Base-by-base conservation (phyloP, 2,329 filamentous ascomycete species). In the Sporothrix pallida region DNA sequence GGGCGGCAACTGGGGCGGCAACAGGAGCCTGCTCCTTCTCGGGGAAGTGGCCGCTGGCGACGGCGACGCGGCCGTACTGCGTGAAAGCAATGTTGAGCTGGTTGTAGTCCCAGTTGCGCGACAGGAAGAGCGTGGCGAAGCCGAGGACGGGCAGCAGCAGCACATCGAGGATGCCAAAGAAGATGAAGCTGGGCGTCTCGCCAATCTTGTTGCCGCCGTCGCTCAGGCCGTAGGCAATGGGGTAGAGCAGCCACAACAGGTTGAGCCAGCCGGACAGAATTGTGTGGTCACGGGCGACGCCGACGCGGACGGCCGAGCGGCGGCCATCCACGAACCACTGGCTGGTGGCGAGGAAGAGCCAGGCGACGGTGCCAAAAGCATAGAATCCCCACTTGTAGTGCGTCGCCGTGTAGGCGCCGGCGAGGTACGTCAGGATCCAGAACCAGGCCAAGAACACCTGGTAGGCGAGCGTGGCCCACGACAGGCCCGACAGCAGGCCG, bases 381-480 rank as follows among this genome's bases (percentile, higher is more conserved):
- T 81, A 89, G 82, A 87, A 89, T 6, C 87, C 87, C 87, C 87
- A 89, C 80, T 88, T 88, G 80, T 89, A 88, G 76, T 80, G 82
- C 67, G 83, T 83, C 7, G 77, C 74, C 3, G 85, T 87, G 79
- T 84, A 85, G 71, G 87, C 85, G 26, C 81, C 82, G 71, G 83
- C 81, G 44, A 88, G 83, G 78, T 87, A 88, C 26, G 81, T 80
- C 76, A 88, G 76, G 75, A 87, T 78, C 85, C 87, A 89, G 77
- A 82, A 81, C 86, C 86, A 87, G 13, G 83, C 77, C 31, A 88
- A 80, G 75, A 82, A 80, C 75, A 88, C 79, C 73, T 87, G 84
- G 78, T 83, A 87, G 74, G 85, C 54, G 74, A 88, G 87, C 37
- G 85, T 88, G 23, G 87, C 83, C 87, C 87, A 89, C n/a, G 86